Base-by-base conservation (phyloP, 768 basidiomycete species). In the Boletus edulis region DNA sequence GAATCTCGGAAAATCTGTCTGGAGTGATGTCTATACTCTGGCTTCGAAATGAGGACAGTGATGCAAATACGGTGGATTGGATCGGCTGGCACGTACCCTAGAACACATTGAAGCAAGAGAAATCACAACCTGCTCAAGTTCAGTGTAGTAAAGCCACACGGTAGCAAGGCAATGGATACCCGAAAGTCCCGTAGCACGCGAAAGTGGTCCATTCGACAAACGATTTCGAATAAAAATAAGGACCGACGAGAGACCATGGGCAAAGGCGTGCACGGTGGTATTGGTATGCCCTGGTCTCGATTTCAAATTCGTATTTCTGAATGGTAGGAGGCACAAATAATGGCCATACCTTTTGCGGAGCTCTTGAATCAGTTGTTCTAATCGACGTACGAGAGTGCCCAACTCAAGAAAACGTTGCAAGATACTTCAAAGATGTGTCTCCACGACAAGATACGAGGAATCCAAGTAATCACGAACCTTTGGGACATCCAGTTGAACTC, bases 191-290 rank as follows among this genome's bases (percentile, higher is more conserved):
- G 71, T 52, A 29, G 63, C 57, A 17, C 68, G 53, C 14, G 65
- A 70, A 2, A 80, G 77, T 0, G 78, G 75, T 48, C 74, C 73
- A 35, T 61, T 54, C 24, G 76, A 69, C 13, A 87, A 66, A 3
- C 62, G 64, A 18, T 77, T 71, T n/a, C 83, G 79, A 34, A 88
- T 65, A 59, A 75, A 79, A 4, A 72, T 67, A 2, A 87, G 70
- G 3, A 81, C 73, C 0, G 80, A 80, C 3, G 85, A 82, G 5
- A 89, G 72, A 0, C 82, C 76, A 65, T 91, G 86, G 0, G 81
- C 78, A 58, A 89, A 84, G 4, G 89, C 83, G 63, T 88, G 82
- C 15, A 83, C 72, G 10, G 82, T 82, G 7, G 85, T 76, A 9
- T 78, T 80, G 54, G 77, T 76, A 43, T 68, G 73, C 10, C 74